A percentile compares a stretch with the other conserved stretches of the same genome.
Evolutionary conservation across 768 basidiomycete species (phyloP).

Genomic region (Lyophyllum semitale): DNA sequence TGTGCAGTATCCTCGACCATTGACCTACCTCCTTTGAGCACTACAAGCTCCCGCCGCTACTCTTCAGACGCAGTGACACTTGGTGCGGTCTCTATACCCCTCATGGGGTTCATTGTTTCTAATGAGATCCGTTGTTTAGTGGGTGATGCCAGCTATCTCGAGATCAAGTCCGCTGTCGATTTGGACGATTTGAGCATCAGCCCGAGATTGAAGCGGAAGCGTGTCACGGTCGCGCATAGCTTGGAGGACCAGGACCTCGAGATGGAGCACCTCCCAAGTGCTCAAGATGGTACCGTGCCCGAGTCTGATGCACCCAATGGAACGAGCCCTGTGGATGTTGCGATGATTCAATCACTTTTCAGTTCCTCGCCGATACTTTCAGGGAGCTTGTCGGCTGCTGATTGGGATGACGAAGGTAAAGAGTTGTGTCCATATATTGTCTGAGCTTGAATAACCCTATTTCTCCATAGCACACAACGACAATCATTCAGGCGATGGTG

Average conservation of each 20-base stretch:
- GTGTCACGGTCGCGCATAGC: background rate
- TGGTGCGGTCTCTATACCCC: background rate
- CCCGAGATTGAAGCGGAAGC: slow-evolving; percentile 5
- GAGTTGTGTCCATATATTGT: background rate
- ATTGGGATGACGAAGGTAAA: slow-evolving; percentile 3
- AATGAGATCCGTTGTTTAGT: background rate
- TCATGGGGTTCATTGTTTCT: background rate
- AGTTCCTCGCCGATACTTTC: background rate
- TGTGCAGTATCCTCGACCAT: background rate
- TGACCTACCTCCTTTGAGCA: background rate
- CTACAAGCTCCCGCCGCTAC: background rate
- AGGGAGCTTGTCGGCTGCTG: slow-evolving; percentile 1
- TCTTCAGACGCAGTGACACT: slow-evolving; percentile 3
- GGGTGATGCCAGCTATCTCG: background rate
- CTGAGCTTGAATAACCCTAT: background rate
- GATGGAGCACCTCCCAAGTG: background rate
- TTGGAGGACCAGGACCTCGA: background rate
- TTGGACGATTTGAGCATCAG: background rate
- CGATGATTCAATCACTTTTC: slow-evolving; percentile 1
- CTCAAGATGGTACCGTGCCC: background rate
- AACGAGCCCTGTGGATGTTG: background rate
- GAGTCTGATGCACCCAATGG: background rate
- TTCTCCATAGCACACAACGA: background rate
- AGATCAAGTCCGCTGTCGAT: background rate
- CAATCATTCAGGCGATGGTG: background rate